A percentile compares a stretch with the other conserved stretches of the same genome.
These are phyloP conservation scores for Aspergillus nomiae DNA, from an alignment of 2,329 filamentous ascomycete species.

Conservation along the genomic window DNA sequence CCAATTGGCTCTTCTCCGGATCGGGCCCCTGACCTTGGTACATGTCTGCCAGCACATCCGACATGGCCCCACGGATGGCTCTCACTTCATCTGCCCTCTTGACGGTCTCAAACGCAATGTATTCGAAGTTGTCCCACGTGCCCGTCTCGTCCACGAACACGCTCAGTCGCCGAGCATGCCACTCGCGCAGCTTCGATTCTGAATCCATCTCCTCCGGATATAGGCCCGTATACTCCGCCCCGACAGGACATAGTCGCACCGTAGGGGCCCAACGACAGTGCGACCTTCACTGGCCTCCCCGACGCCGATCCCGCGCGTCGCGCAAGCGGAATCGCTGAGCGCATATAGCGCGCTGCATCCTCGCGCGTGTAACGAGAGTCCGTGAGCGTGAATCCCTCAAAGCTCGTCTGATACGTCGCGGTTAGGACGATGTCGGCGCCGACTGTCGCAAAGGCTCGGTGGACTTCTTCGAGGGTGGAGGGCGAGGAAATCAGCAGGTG, in stretches of 20 bases:
- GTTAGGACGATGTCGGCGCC: constrained; percentile 67
- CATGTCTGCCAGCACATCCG: constrained; percentile 11
- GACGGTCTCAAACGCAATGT: constrained; percentile 67
- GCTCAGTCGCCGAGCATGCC: constrained; percentile 59
- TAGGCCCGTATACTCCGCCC: constrained; percentile 64
- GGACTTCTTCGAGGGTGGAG: constrained; percentile 56
- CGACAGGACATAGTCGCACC: constrained; percentile 66
- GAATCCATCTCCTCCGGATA: constrained; percentile 57
- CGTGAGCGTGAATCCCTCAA: constrained; percentile 58
- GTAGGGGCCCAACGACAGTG: constrained; percentile 66
- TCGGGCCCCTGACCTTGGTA: neutral
- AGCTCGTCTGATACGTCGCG: constrained; percentile 67
- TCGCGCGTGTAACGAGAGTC: constrained; percentile 49
- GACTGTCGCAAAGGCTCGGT: constrained; percentile 57
- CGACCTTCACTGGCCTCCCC: constrained; percentile 30
- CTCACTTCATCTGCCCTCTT: constrained; percentile 64
- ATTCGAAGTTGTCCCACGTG: constrained; percentile 44
- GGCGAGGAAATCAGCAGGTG: constrained; percentile 62
- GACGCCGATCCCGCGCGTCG: constrained; percentile 30
- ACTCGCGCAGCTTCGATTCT: constrained; percentile 51
- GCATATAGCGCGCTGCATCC: constrained; percentile 42
- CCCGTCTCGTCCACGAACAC: constrained; percentile 49
- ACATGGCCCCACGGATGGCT: constrained; percentile 55
- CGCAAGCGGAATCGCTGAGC: constrained; percentile 41
- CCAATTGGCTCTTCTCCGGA: constrained; percentile 29